Evolutionary conservation across 768 basidiomycete species (phyloP).

Genomic region (Xerocomellus intermedius): DNA sequence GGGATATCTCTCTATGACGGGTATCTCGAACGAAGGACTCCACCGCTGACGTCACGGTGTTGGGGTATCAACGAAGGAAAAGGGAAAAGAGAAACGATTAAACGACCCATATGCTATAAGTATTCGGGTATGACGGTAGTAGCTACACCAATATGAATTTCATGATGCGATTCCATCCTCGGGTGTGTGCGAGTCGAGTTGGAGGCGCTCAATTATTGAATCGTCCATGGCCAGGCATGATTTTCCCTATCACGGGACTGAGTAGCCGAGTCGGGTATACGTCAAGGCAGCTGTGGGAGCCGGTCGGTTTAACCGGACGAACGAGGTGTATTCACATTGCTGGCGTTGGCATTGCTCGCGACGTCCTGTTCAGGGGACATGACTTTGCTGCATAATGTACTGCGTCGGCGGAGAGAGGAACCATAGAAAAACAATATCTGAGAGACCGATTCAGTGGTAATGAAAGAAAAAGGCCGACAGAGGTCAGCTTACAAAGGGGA

Average conservation of each 20-base stretch:
- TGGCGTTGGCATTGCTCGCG: neutral
- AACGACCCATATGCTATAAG: neutral
- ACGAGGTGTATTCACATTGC: neutral
- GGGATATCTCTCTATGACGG: neutral
- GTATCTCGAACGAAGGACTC: neutral
- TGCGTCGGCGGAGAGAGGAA: constrained; percentile 26
- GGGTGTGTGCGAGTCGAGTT: neutral
- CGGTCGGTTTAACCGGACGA: neutral
- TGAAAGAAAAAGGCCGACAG: neutral
- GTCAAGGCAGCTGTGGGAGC: neutral
- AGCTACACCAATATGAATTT: neutral
- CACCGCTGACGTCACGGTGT: neutral
- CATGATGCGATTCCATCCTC: constrained; percentile 6
- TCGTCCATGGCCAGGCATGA: constrained; percentile 11
- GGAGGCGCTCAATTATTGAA: neutral
- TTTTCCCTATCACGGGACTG: constrained; percentile 1
- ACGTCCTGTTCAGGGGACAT: neutral
- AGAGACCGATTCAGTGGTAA: neutral
- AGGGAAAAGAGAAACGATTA: neutral
- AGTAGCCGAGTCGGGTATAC: neutral
- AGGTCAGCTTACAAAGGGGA: constrained; percentile 48
- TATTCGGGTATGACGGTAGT: neutral
- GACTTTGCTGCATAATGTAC: constrained; percentile 19
- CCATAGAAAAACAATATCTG: constrained; percentile 34
- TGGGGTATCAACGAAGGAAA: neutral